Conservation (phyloP, 768 basidiomycete genomes). For the Rossbeevera mucosa region DNA sequence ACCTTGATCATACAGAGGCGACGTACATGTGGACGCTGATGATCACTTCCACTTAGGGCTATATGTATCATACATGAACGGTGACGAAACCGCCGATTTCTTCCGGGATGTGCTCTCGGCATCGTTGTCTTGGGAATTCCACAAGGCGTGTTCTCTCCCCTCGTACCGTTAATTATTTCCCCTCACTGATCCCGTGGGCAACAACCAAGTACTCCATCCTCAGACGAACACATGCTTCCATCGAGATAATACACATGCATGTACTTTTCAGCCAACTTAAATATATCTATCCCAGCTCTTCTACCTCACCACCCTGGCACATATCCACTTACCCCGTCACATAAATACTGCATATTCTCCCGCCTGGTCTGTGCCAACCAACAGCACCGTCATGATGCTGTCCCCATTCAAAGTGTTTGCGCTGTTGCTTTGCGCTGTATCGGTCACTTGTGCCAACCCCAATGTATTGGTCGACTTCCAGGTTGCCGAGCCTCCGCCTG, state of each 20-base stretch:
- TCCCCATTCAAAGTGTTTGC: slow-evolving; percentile 8
- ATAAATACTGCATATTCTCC: slow-evolving; percentile 7
- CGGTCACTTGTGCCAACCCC: slow-evolving; percentile 14
- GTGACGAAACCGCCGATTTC: neutral
- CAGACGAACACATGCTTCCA: neutral
- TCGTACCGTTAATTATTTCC: neutral
- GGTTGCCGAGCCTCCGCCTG: slow-evolving; percentile 65
- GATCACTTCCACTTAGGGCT: neutral
- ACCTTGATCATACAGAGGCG: neutral
- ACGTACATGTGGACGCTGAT: neutral
- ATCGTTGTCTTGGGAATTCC: neutral
- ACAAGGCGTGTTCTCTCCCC: neutral
- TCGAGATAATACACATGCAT: neutral
- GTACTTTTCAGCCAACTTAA: neutral
- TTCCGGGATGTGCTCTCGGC: neutral
- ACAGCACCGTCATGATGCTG: slow-evolving; percentile 18
- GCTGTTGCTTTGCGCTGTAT: slow-evolving; percentile 9
- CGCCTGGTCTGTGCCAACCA: neutral
- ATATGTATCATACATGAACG: neutral
- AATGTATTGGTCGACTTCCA: slow-evolving; percentile 56
- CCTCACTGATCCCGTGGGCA: neutral
- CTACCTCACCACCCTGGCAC: too few relatives aligned
- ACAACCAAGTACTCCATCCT: neutral
- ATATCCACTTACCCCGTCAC: neutral
- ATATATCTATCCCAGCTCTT: slow-evolving; percentile 1